Base-by-base conservation (phyloP, 176 grass and related monocot genomes). In the Triticum timopheevii region DNA sequence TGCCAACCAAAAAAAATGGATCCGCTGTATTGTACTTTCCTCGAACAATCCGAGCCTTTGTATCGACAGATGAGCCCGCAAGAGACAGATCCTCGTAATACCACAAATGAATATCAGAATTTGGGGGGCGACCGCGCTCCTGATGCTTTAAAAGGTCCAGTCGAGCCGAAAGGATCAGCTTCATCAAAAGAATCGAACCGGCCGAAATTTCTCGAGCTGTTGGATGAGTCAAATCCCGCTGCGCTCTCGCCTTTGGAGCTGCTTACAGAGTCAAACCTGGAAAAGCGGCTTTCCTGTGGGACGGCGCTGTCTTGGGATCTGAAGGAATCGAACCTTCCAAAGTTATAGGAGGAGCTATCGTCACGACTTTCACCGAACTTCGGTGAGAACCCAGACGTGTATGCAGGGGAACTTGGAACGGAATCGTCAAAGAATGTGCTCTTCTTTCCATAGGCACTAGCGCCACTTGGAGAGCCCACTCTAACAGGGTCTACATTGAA, bases 141-240 rank as follows among this genome's bases (percentile, higher is more conserved):
- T 17, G 97, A 96, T 80, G 97, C 92, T 73, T 94, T 99, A 20
- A 99, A 99, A 54, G 97, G 97, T 31, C 90, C 97, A 25, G 88
- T 94, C 16, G 97, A 93, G 73, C 97, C 97, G 40, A 99, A 99
- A 2, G 97, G 97, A 58, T 99, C 97, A 0, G 92, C 79, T 40
- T 99, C 97, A 81, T 99, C 97, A 62, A 99, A 99, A 38, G 94
- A 99, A 77, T 99, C 97, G n/a, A 99, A 99, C 13, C 84, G 92
- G 56, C 94, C 92, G 10, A 92, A 85, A 85, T 96, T 87, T 74
- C 45, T 84, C 4, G 84, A 85, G 87, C 83, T 96, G 70, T 88
- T 89, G 36, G 79, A 89, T 15, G 93, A 88, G 86, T 95, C 91
- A 1, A 95, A 98, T 39, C 86, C 88, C 19, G 93, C 78, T 31